A percentile compares a stretch with the other conserved stretches of the same genome.
phyloP scores from a whole-genome alignment of 2,329 filamentous ascomycete genomes.

The Cucurbitaria berberidis region DNA sequence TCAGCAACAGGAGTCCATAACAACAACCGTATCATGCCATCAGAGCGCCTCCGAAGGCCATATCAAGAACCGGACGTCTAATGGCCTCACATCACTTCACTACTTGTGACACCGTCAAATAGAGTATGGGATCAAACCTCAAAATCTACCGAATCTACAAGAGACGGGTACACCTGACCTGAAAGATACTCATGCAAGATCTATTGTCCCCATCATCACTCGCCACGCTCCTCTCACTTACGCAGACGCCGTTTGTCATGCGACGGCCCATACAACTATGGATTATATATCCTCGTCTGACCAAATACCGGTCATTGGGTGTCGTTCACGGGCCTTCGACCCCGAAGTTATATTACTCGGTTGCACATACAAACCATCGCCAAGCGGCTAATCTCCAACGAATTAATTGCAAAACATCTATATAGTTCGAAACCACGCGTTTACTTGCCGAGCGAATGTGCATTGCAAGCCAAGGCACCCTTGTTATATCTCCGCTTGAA shows the following conservation, averaged over 20 bases:
- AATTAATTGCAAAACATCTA: constrained; percentile 16
- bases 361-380: constrained; percentile 11
- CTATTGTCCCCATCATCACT: background rate
- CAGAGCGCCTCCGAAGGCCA: background rate
- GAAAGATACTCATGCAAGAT: background rate
- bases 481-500: background rate
- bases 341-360: constrained; percentile 22
- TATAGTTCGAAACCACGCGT: constrained; percentile 20
- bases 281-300: constrained; percentile 2
- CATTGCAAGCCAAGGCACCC: background rate
- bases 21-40: too few species aligned
- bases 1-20: too few species aligned
- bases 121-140: background rate
- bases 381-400: constrained; percentile 7
- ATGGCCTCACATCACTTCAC: background rate
- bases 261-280: background rate
- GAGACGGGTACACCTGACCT: background rate
- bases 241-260: background rate
- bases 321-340: constrained; percentile 15
- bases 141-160: background rate
- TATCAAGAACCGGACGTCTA: background rate
- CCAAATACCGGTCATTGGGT: constrained; percentile 13
- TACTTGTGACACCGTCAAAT: background rate
- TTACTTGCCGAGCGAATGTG: constrained; percentile 4
- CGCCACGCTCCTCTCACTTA: background rate